Base-by-base conservation (phyloP, 1,139 yeast genomes). In the Candida smagusa region DNA sequence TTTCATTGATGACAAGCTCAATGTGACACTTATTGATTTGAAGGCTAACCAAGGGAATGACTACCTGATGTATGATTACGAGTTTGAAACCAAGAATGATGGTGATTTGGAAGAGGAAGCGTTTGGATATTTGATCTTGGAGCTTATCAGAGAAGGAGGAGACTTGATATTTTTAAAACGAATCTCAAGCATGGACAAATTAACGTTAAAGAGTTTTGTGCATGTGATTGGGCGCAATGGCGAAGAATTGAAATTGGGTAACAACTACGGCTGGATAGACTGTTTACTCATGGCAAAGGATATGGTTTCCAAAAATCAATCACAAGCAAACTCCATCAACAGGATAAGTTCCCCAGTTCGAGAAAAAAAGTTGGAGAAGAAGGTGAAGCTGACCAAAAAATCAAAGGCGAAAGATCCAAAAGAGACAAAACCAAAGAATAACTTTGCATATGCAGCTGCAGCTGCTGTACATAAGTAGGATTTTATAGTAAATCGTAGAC, bases 51-150 rank as follows among this genome's bases (percentile, higher is more conserved):
- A 81, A 63, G 72, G 79, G 48, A 54, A 61, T n/a, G 80, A 79
- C 47, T 79, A 83, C 42, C 84, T 85, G 57, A 79, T 84, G 81
- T 84, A 83, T 54, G 90, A 84, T 57, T 84, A 81, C 56, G 92
- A 84, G 52, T 83, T 84, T 56, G 77, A 71, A 44, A 53, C 57
- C 2, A 61, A 59, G 9, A 62, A 58, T n/a, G 63, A 62, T 28
- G 22, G 36, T 22, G 49, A 45, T 25, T 41, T 41, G 11, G 38
- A 35, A 6, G 42, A 45, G 6, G 69, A 65, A 3, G 59, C 55
- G 6, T 74, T 64, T 38, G 90, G 90, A 1, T 83, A 77, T 49
- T 64, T 84, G 36, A 81, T 84, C 11, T 56, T 84, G 27, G 90
- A 84, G 49, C 64, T 81, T 48, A 68, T 78, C 38, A 74, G 73